Evolutionary conservation across 2,329 filamentous ascomycete genomes (phyloP), one percentile per base, ranked within the genome.

Genomic region (Rhynchosporium agropyri): DNA sequence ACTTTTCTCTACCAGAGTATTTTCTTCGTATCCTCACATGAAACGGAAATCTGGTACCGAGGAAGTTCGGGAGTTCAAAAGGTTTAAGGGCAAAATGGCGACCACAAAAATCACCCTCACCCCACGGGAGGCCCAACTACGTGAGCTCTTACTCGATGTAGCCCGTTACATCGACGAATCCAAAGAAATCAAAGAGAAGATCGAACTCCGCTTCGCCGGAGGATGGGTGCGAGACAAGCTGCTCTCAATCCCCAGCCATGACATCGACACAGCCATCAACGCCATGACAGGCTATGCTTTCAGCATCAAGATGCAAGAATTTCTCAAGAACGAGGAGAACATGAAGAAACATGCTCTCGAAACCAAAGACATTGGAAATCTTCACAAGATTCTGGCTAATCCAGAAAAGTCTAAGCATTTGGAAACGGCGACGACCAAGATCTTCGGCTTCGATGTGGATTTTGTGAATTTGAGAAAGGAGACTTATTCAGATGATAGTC

Each of bases 341-440:
- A 77, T 84, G 3, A 79, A 83, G 58, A 87, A 86, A 71, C 89
- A 93, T 70, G 77, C 76, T 9, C 80, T 88, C 55, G 74, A 75
- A 36, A 73, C 77, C 20, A 82, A 83, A 58, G 87, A 88, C 62
- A 81, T 95, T 59, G 88, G 89, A 56, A 89, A 85, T 66, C 81
- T 97, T 38, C 89, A 97, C 80, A 96, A 92, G 76, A 94, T 97
- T 69, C 89, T 89, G 58, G 89, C 89, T 62, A 98, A 98, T 74
- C 94, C 93, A 0, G 92, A 97, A 72, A 97, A 97, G 78, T 97
- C 92, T 26, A 98, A 98, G 78, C 91, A 98, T 74, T 84, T 98
- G 13, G 94, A 96, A 77, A 98, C 94, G 0, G 90, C 92, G 55
- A 96, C 92, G 9, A 92, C 90, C 29, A 89, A 83, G 68, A 87